Conservation (phyloP, 805 yeast genomes). For the Dipodascus albidus region DNA sequence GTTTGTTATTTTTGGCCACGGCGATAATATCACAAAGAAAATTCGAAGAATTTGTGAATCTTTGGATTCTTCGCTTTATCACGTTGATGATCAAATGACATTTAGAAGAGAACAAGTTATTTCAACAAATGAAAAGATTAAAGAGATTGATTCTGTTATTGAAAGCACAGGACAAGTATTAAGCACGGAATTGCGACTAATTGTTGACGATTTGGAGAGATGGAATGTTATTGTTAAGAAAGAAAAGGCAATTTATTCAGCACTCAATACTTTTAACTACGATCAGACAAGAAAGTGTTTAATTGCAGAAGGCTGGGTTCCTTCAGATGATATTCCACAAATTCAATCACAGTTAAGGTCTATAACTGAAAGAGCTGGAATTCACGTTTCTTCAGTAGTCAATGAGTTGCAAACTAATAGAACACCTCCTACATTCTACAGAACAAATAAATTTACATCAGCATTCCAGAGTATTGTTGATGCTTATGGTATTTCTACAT, state of each 20-base stretch:
- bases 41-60: conserved; percentile 79
- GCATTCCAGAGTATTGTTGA: conserved; percentile 92
- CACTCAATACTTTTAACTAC: conserved; percentile 69
- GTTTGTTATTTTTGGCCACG: conserved; percentile 87
- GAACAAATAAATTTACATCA: conserved; percentile 80
- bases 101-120: conserved; percentile 28
- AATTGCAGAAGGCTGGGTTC: conserved; percentile 97
- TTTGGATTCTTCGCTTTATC: conserved; percentile 66
- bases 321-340: conserved; percentile 52
- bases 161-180: conserved; percentile 55
- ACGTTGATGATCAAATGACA: conserved; percentile 41
- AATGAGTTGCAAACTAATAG: conserved; percentile 60
- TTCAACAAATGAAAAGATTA: conserved; percentile 34
- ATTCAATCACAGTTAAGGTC: conserved; percentile 55
- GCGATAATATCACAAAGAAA: conserved; percentile 55
- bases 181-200: conserved; percentile 62
- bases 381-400: conserved; percentile 33
- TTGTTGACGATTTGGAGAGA: conserved; percentile 58
- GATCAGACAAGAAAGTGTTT: conserved; percentile 73
- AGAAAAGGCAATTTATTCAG: conserved; percentile 73
- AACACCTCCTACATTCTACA: conserved; percentile 89
- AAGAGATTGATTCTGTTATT: conserved; percentile 49
- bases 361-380: conserved; percentile 38
- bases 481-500: conserved; percentile 88
- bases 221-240: conserved; percentile 63